Percentiles rank a stretch among this genome's conserved stretches.
These are phyloP conservation scores for Alternaria ventricosa DNA, from an alignment of 2,329 filamentous ascomycete genomes.

Conservation along the genomic window DNA sequence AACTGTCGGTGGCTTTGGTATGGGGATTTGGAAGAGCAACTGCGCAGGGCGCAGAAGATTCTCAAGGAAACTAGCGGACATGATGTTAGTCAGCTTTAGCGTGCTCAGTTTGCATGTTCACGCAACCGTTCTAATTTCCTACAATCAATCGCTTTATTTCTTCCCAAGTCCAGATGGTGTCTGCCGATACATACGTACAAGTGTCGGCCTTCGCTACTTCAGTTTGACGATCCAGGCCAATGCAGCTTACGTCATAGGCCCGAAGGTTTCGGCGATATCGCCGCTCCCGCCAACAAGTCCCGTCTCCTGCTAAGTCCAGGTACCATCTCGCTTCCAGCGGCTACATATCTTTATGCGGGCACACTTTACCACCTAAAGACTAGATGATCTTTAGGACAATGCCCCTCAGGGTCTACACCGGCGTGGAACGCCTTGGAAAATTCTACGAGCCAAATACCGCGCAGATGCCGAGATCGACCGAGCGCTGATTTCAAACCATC, in stretches of 20 bases:
- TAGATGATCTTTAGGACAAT: background rate
- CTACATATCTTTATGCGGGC: background rate
- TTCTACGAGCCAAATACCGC: conserved; percentile 7
- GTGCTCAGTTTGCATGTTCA: background rate
- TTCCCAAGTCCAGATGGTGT: background rate
- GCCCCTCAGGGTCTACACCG: background rate
- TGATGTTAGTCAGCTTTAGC: background rate
- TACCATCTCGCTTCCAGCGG: background rate
- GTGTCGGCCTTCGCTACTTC: background rate
- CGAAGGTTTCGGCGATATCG: background rate
- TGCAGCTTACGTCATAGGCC: background rate
- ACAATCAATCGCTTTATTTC: background rate
- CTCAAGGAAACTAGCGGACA: background rate
- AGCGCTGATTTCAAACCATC: conserved; percentile 13
- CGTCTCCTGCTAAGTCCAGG: background rate
- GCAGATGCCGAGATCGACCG: conserved; percentile 22
- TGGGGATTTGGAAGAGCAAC: conserved; percentile 33
- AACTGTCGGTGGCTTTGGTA: conserved; percentile 38
- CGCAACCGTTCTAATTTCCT: background rate
- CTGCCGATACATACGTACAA: background rate
- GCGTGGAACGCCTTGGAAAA: conserved; percentile 12
- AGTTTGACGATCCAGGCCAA: background rate
- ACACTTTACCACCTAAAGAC: background rate
- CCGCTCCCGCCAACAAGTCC: background rate
- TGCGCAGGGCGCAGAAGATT: conserved; percentile 23